These are phyloP conservation scores for Trichosporon sp. DNA, from an alignment of 1,284 basidiomycete genomes.

Conservation along the genomic window DNA sequence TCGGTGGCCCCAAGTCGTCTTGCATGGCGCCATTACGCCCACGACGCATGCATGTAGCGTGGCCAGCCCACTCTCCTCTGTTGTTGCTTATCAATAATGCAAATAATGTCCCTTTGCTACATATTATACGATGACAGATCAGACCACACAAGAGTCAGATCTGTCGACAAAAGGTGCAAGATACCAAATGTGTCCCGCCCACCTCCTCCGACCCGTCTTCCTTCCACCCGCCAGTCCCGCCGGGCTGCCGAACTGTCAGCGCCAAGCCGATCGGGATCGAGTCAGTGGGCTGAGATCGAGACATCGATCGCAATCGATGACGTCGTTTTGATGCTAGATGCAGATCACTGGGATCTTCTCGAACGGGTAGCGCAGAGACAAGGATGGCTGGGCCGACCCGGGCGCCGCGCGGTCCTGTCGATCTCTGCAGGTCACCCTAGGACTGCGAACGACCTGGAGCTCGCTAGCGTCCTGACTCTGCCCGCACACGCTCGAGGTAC, in stretches of 20 bases:
- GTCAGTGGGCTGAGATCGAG: not conserved
- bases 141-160: too few relatives aligned
- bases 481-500: conserved; percentile 27
- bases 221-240: too few relatives aligned
- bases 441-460: not conserved
- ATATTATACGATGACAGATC: not conserved
- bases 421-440: not conserved
- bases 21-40: not conserved
- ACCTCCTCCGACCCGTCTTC: not conserved
- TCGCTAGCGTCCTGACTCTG: conserved; percentile 1
- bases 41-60: not conserved
- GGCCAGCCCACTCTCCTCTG: too few relatives aligned
- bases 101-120: not conserved
- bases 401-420: too few relatives aligned
- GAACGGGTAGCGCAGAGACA: too few relatives aligned
- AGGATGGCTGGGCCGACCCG: too few relatives aligned
- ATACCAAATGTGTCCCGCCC: not conserved
- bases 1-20: not conserved
- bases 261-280: too few relatives aligned
- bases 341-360: not conserved
- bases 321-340: not conserved
- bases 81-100: not conserved
- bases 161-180: not conserved
- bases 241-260: too few relatives aligned
- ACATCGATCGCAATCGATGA: not conserved